Percentiles rank a stretch among this genome's conserved stretches.
These are phyloP conservation scores for Chaetomium strumarium DNA, from an alignment of 2,329 filamentous ascomycete species.

Conservation along the genomic window DNA sequence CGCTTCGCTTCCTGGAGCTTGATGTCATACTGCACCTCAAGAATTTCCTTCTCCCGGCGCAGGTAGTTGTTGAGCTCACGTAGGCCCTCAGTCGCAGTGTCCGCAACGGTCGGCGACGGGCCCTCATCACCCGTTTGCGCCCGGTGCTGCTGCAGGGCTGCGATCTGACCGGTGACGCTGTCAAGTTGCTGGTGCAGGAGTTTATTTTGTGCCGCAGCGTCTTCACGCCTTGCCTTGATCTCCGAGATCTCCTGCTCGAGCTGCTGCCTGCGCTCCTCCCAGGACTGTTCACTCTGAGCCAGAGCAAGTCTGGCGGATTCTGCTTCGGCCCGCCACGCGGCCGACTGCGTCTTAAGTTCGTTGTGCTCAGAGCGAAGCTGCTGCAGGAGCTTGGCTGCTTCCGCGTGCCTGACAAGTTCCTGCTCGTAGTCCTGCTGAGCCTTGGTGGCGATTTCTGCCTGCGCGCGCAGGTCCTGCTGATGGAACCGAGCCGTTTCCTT, in stretches of 20 bases:
- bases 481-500: conserved; percentile 75
- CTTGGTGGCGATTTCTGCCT: conserved; percentile 87
- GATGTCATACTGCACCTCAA: conserved; percentile 92
- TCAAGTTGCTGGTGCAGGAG: conserved; percentile 87
- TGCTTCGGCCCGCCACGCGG: conserved; percentile 69
- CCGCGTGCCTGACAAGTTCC: conserved; percentile 90
- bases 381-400: conserved; percentile 83
- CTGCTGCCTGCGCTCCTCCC: conserved; percentile 73
- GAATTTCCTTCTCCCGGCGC: conserved; percentile 92
- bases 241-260: conserved; percentile 82
- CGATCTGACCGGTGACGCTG: conserved; percentile 71
- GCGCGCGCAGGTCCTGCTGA: conserved; percentile 84
- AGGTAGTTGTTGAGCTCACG: conserved; percentile 89
- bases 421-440: conserved; percentile 94
- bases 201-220: conserved; percentile 83
- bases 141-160: conserved; percentile 71
- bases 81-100: conserved; percentile 64
- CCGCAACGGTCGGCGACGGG: conserved; percentile 45
- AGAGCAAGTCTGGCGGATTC: conserved; percentile 79
- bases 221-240: conserved; percentile 70
- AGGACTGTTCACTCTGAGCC: conserved; percentile 76
- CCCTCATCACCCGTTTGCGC: conserved; percentile 45
- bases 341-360: conserved; percentile 71
- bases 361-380: conserved; percentile 74
- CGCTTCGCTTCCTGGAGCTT: conserved; percentile 84